These are phyloP conservation scores for Saccharomyces hybrid DNA, from an alignment of 1,139 yeast species.

Conservation along the genomic window DNA sequence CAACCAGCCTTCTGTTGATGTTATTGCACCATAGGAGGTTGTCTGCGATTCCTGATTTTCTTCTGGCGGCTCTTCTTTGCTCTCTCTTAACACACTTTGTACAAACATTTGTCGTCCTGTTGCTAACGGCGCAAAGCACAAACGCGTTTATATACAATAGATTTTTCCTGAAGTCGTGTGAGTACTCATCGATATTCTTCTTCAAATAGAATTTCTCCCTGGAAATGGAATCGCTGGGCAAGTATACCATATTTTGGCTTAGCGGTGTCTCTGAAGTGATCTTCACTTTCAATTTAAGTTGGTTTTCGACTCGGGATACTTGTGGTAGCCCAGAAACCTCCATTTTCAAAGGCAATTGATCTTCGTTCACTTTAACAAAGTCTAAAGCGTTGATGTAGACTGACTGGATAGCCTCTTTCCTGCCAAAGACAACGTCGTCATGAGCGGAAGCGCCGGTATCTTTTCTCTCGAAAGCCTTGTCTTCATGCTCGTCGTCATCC, in stretches of 20 bases:
- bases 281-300: conserved; percentile 65
- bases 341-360: conserved; percentile 51
- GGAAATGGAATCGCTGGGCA: conserved; percentile 82
- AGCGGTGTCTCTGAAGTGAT: conserved; percentile 49
- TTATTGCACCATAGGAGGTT: conserved; percentile 72
- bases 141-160: conserved; percentile 59
- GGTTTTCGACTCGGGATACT: conserved; percentile 89
- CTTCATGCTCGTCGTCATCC: neutral
- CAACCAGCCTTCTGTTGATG: conserved; percentile 70
- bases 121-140: conserved; percentile 44
- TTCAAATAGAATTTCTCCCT: conserved; percentile 71
- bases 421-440: conserved; percentile 20
- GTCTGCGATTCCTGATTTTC: conserved; percentile 62
- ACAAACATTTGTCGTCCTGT: conserved; percentile 67
- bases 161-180: conserved; percentile 45
- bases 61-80: conserved; percentile 84
- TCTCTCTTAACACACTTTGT: conserved; percentile 84
- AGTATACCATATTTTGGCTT: conserved; percentile 40
- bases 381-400: conserved; percentile 16
- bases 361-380: conserved; percentile 26
- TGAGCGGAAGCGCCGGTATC: conserved; percentile 20
- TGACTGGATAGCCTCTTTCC: conserved; percentile 20
- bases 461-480: neutral
- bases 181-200: conserved; percentile 36
- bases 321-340: conserved; percentile 58